Base-by-base conservation (phyloP, 768 basidiomycete species). In the Agaricus blazei region DNA sequence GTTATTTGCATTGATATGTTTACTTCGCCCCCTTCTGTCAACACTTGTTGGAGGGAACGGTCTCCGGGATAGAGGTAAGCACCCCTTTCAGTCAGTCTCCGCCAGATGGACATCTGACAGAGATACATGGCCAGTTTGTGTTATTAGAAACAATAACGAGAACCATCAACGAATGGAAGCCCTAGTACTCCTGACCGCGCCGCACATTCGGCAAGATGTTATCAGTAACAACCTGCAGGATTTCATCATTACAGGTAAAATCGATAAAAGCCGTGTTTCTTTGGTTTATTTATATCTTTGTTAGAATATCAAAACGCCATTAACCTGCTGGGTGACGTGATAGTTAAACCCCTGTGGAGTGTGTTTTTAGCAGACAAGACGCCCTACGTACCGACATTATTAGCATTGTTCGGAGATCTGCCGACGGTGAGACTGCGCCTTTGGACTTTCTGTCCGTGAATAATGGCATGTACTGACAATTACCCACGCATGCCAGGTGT, bases 131-230 rank as follows among this genome's bases (percentile, higher is more conserved):
- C 15, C 27, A 54, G 53, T 54, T n/a, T 54, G 46, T 12, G 31
- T 54, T 19, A 38, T 41, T 28, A 28, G 23, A 27, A 12, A 41
- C 19, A 62, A 65, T 15, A 71, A 76, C 51, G 9, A 54, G 3
- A 52, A 64, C 44, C 67, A 69, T 55, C 48, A 62, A 12, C 65
- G 73, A 3, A 62, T 71, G 65, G 58, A 66, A 9, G 66, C 71
- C 0, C 61, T 78, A 2, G 56, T 63, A 38, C 52, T 51, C 3
- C 58, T 78, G 9, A 66, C 63, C 1, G 52, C 54, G 2, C 62
- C 62, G 0, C 46, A 57, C 11, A 74, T 69, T 37, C 59, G 69
- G 40, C 68, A 73, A 48, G 75, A 77, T 57, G 68, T 73, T 24
- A 71, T 77, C 28, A 71, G 68, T 42, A 68, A 68, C 2, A 68